Conservation (phyloP, 805 yeast genomes). For the Nakazawaea sp. region DNA sequence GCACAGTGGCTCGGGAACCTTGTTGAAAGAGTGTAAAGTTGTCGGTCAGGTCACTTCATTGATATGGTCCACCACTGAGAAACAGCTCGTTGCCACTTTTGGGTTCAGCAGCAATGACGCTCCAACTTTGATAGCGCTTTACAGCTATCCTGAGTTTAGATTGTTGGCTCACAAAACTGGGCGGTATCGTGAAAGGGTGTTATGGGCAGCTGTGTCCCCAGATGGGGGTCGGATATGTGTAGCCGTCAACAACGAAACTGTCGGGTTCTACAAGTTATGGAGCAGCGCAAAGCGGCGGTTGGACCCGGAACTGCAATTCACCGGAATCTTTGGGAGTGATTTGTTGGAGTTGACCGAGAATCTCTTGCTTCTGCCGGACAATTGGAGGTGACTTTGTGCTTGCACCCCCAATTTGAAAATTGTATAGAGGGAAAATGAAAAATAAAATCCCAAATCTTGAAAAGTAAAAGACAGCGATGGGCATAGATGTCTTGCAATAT, state of each 20-base stretch:
- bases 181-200: slow-evolving; percentile 44
- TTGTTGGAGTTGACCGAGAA: slow-evolving; percentile 57
- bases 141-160: slow-evolving; percentile 60
- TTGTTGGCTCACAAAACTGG: slow-evolving; percentile 43
- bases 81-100: slow-evolving; percentile 70
- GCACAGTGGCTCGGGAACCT: slow-evolving; percentile 77
- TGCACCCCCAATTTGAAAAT: not conserved
- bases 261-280: slow-evolving; percentile 75
- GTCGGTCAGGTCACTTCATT: slow-evolving; percentile 74
- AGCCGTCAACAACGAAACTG: slow-evolving; percentile 73
- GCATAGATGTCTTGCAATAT: slow-evolving; percentile 5
- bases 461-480: not conserved
- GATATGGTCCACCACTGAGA: slow-evolving; percentile 61
- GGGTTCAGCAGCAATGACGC: slow-evolving; percentile 61
- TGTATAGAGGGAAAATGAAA: not conserved
- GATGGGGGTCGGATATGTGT: slow-evolving; percentile 57
- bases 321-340: slow-evolving; percentile 47
- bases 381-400: slow-evolving; percentile 5
- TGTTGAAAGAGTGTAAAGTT: slow-evolving; percentile 49
- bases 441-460: no score
- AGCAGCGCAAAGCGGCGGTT: slow-evolving; percentile 20
- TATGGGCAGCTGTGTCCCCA: slow-evolving; percentile 65
- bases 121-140: slow-evolving; percentile 50
- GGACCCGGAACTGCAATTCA: slow-evolving; percentile 30
- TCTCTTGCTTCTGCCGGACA: slow-evolving; percentile 18